Evolutionary conservation across 306 rosid genomes (phyloP).

Genomic region (Sechiopsis laciniata): DNA sequence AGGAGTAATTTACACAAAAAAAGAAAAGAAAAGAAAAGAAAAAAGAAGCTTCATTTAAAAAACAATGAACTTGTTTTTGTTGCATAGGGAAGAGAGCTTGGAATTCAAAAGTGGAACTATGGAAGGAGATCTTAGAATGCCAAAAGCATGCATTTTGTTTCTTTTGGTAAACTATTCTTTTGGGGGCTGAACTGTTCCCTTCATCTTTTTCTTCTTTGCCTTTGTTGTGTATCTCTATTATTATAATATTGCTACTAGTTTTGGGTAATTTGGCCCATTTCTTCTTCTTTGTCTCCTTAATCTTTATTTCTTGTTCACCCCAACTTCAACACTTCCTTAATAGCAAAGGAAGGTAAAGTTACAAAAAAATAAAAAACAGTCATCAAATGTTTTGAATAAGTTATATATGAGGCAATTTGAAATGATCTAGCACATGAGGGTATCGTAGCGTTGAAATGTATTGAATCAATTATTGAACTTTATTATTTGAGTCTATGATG

Average conservation of each 20-base stretch:
- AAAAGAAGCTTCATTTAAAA: slow-evolving; percentile 43
- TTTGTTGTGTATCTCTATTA: slow-evolving; percentile 27
- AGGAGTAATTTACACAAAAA: slow-evolving; percentile 24
- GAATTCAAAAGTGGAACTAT: slow-evolving; percentile 62
- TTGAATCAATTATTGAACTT: no score
- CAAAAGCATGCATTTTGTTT: slow-evolving; percentile 79
- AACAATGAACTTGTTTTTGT: slow-evolving; percentile 49
- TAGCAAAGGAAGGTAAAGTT: slow-evolving; percentile 50
- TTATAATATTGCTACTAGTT: no score
- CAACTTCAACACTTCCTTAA: slow-evolving; percentile 53
- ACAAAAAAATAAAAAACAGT: slow-evolving; percentile 27
- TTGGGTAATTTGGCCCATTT: slow-evolving; percentile 15
- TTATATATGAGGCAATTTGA: no score
- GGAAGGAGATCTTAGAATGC: slow-evolving; percentile 56
- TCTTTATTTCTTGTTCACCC: slow-evolving; percentile 9
- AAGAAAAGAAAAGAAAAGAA: slow-evolving; percentile 60
- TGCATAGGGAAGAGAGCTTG: slow-evolving; percentile 82
- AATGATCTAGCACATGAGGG: no score
- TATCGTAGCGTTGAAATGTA: no score
- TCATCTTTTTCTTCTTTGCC: slow-evolving; percentile 18
- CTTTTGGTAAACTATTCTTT: slow-evolving; percentile 43
- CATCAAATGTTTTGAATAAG: slow-evolving; percentile 1
- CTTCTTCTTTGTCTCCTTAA: slow-evolving; percentile 18
- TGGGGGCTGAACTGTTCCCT: not conserved
- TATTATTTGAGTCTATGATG: no score